Percentiles rank a stretch among this genome's conserved stretches.
phyloP scores from a whole-genome alignment of 129 eudicot species.

The Apium graveolens region DNA sequence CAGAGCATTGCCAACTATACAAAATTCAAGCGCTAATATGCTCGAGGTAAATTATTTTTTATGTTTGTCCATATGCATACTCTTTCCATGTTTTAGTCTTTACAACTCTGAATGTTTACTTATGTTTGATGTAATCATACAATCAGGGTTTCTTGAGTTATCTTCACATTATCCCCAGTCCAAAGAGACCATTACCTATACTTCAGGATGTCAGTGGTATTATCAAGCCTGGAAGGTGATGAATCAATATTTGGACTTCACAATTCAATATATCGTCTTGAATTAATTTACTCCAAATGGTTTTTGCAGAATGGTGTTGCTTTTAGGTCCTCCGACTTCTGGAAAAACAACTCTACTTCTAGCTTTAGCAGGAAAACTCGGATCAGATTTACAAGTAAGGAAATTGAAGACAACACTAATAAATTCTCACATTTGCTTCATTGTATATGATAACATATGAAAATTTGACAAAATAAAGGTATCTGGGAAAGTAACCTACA shows the following conservation, averaged over 20 bases:
- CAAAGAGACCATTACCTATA: constrained; percentile 48
- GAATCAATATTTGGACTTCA: not conserved
- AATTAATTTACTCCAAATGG: not conserved
- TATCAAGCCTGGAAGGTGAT: constrained; percentile 68
- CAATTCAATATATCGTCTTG: not conserved
- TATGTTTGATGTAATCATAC: not conserved
- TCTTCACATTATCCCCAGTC: constrained; percentile 47
- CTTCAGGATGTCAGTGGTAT: constrained; percentile 70
- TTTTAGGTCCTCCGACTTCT: constrained; percentile 82
- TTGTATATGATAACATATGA: not conserved
- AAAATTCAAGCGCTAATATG: constrained; percentile 48
- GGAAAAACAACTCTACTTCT: constrained; percentile 74
- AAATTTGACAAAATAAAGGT: constrained; percentile 21
- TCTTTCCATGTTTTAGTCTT: not conserved
- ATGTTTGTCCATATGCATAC: not conserved
- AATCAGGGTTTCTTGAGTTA: constrained; percentile 46
- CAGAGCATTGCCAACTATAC: constrained; percentile 55
- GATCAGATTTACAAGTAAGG: constrained; percentile 45
- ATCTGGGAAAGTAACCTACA: constrained; percentile 53
- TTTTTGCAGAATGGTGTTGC: constrained; percentile 57
- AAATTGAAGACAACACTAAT: not conserved
- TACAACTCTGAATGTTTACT: not conserved
- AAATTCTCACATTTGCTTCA: not conserved
- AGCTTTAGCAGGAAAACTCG: constrained; percentile 71
- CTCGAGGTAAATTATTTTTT: not conserved